phyloP scores from a whole-genome alignment of 306 rosid genomes.

The Cicer arietinum region DNA sequence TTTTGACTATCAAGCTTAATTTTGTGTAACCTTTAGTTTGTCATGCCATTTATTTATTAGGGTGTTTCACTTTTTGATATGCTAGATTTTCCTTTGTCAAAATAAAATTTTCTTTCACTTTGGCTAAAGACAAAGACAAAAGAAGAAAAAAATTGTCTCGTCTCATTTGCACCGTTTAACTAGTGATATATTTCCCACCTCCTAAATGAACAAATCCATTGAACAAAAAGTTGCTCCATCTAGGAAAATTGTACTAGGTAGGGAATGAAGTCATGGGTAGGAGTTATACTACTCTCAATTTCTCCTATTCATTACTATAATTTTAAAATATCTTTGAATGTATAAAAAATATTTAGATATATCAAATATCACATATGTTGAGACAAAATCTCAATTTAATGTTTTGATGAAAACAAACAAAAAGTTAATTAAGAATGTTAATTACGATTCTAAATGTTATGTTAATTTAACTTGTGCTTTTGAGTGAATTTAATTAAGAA shows the following conservation, averaged over 20 bases:
- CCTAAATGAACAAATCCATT: background rate
- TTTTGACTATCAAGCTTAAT: conserved; percentile 68
- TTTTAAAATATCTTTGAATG: too few relatives aligned
- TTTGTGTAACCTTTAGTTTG: conserved; percentile 43
- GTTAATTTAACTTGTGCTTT: too few relatives aligned
- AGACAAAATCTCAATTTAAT: too few relatives aligned
- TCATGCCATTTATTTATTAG: conserved; percentile 43
- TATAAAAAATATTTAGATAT: too few relatives aligned
- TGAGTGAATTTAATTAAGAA: too few relatives aligned
- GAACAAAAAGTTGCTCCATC: background rate
- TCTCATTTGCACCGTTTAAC: background rate
- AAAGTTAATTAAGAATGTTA: too few relatives aligned
- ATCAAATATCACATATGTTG: too few relatives aligned
- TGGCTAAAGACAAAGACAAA: background rate
- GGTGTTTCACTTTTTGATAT: conserved; percentile 49
- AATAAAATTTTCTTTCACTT: background rate
- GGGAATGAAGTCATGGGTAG: too few relatives aligned
- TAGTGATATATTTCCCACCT: background rate
- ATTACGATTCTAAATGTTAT: too few relatives aligned
- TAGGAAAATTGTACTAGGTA: background rate
- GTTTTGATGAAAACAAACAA: too few relatives aligned
- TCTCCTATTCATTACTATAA: too few relatives aligned
- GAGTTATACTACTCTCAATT: too few relatives aligned
- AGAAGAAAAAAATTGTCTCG: background rate
- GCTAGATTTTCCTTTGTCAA: conserved; percentile 11